phyloP scores from a whole-genome alignment of 805 yeast genomes.

The Nematodospora valgi region DNA sequence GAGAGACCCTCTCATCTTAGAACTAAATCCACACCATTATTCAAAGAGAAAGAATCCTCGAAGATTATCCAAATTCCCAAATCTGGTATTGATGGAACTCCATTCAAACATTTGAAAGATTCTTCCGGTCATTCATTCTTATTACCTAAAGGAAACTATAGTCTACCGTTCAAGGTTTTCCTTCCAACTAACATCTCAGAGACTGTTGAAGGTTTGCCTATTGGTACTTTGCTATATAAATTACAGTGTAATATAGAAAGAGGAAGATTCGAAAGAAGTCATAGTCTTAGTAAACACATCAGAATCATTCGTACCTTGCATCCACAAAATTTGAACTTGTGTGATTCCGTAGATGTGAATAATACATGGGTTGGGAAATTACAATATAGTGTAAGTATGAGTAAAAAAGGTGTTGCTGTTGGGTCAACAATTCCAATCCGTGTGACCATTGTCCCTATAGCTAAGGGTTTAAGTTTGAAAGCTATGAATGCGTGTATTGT shows the following conservation, averaged over 20 bases:
- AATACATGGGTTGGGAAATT: slow-evolving; percentile 53
- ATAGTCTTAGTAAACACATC: slow-evolving; percentile 33
- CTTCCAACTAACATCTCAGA: slow-evolving; percentile 49
- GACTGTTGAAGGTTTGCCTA: slow-evolving; percentile 47
- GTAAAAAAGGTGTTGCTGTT: slow-evolving; percentile 43
- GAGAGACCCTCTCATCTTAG: slow-evolving; percentile 25
- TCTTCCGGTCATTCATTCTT: slow-evolving; percentile 32
- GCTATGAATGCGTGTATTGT: slow-evolving; percentile 21
- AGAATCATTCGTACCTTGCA: slow-evolving; percentile 44
- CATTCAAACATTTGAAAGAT: slow-evolving; percentile 29
- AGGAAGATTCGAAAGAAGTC: slow-evolving; percentile 40
- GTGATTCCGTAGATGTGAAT: slow-evolving; percentile 44
- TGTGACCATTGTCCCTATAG: slow-evolving; percentile 44
- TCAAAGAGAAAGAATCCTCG: slow-evolving; percentile 3
- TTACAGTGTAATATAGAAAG: slow-evolving; percentile 40
- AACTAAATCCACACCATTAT: slow-evolving; percentile 33
- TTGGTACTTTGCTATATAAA: slow-evolving; percentile 42
- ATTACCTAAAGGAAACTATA: slow-evolving; percentile 51
- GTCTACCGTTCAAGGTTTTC: slow-evolving; percentile 42
- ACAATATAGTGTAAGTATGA: slow-evolving; percentile 45
- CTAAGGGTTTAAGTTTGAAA: slow-evolving; percentile 39
- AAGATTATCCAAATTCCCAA: slow-evolving; percentile 24
- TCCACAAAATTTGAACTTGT: slow-evolving; percentile 33
- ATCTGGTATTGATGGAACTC: slow-evolving; percentile 43
- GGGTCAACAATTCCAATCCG: slow-evolving; percentile 43